phyloP scores from a whole-genome alignment of 306 rosid species.

The Gynostemma pentaphyllum region DNA sequence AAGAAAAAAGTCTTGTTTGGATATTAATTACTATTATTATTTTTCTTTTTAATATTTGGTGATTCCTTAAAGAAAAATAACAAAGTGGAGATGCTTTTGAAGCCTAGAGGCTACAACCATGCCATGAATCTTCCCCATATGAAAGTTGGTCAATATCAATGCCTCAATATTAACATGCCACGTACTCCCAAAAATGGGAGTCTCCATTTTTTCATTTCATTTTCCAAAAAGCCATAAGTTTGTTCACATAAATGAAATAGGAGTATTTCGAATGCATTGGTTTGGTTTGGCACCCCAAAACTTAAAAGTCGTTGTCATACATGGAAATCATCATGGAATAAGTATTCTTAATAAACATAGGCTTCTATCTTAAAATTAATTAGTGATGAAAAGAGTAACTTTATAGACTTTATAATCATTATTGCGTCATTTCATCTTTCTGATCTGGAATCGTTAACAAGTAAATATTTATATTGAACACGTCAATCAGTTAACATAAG shows the following conservation, averaged over 20 bases:
- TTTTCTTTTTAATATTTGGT: background rate
- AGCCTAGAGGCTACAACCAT: background rate
- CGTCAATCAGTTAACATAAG: too few species aligned
- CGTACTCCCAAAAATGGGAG: slow-evolving; percentile 5
- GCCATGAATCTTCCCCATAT: slow-evolving; percentile 1
- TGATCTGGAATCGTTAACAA: too few species aligned
- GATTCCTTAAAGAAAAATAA: background rate
- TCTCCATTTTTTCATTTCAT: background rate
- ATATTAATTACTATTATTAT: background rate
- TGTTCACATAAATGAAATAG: too few species aligned
- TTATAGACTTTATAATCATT: too few species aligned
- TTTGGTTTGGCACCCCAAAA: background rate
- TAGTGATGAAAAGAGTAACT: too few species aligned
- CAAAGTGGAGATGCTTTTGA: slow-evolving; percentile 9
- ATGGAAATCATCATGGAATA: too few species aligned
- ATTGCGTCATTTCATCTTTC: too few species aligned
- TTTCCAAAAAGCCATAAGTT: background rate
- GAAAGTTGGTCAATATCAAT: background rate
- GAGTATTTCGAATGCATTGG: background rate
- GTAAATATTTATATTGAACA: too few species aligned
- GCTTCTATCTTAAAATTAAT: too few species aligned
- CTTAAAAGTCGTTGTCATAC: too few species aligned
- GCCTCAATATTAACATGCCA: slow-evolving; percentile 1
- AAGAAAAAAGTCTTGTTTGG: background rate
- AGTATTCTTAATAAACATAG: too few species aligned